Conservation (phyloP, 495 filamentous ascomycete genomes). For the Podospora pseudoanserina region DNA sequence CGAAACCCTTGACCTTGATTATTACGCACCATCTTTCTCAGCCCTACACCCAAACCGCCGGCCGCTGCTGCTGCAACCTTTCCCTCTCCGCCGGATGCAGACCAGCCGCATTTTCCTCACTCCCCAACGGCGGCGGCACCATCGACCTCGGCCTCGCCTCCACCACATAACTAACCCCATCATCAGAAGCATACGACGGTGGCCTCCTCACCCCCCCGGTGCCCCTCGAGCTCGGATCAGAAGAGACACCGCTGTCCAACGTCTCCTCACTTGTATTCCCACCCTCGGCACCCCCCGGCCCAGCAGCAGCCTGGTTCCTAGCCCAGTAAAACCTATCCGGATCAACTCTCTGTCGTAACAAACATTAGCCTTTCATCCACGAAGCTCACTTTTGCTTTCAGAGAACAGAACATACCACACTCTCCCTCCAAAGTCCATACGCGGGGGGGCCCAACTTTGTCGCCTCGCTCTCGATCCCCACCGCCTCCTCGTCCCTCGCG, state of each 20-base stretch:
- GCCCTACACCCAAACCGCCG: constrained; percentile 21
- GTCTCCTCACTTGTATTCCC: constrained; percentile 18
- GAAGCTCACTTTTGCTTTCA: no score
- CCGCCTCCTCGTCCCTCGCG: constrained; percentile 59
- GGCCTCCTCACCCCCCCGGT: constrained; percentile 45
- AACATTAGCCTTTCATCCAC: constrained; percentile 3
- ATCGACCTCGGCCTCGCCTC: constrained; percentile 56
- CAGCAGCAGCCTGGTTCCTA: constrained; percentile 45
- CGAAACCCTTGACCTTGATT: not conserved
- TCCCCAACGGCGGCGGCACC: constrained; percentile 30
- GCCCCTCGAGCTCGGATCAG: constrained; percentile 15
- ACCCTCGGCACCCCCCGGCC: constrained; percentile 6
- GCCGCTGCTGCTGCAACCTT: constrained; percentile 10
- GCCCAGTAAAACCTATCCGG: constrained; percentile 79
- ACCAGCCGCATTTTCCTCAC: not conserved
- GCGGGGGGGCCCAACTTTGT: constrained; percentile 70
- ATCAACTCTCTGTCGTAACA: constrained; percentile 58
- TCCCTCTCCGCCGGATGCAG: constrained; percentile 46
- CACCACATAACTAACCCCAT: constrained; percentile 66
- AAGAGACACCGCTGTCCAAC: constrained; percentile 1
- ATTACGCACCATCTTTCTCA: not conserved
- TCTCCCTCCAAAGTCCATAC: constrained; percentile 82
- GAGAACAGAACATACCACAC: constrained; percentile 61
- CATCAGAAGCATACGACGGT: constrained; percentile 68
- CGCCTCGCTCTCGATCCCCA: constrained; percentile 48